Evolutionary conservation across 129 eudicot species (phyloP).

Genomic region (Arctium lappa): DNA sequence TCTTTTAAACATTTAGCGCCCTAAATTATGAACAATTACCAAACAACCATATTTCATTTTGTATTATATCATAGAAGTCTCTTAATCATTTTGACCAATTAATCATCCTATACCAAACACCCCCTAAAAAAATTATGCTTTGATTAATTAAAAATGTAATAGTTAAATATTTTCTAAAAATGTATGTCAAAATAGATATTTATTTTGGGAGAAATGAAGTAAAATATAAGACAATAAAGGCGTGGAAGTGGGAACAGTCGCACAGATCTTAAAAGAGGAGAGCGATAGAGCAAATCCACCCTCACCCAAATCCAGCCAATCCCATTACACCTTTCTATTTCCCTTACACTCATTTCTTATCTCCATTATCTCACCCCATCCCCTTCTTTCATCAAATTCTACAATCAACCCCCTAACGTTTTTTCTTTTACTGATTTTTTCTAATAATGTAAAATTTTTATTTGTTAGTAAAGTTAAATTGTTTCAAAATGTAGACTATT

Average conservation of each 20-base stretch:
- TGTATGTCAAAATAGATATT: too few relatives aligned
- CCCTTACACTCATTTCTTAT: constrained; percentile 28
- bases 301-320: constrained; percentile 25
- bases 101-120: too few relatives aligned
- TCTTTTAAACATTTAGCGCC: too few relatives aligned
- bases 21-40: too few relatives aligned
- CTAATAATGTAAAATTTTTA: not conserved
- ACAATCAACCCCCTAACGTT: not conserved
- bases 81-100: too few relatives aligned
- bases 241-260: not conserved
- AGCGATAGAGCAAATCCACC: not conserved
- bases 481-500: not conserved
- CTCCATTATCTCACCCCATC: constrained; percentile 27
- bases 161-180: too few relatives aligned
- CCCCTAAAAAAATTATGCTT: too few relatives aligned
- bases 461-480: not conserved
- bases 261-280: not conserved
- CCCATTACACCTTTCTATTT: not conserved
- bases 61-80: too few relatives aligned
- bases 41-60: too few relatives aligned
- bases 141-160: too few relatives aligned
- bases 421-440: not conserved
- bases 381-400: not conserved
- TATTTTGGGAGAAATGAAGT: too few relatives aligned
- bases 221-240: not conserved